These are phyloP conservation scores for Diophrys sp. DNA, from an alignment of 73 alveolate species.

Conservation along the genomic window DNA sequence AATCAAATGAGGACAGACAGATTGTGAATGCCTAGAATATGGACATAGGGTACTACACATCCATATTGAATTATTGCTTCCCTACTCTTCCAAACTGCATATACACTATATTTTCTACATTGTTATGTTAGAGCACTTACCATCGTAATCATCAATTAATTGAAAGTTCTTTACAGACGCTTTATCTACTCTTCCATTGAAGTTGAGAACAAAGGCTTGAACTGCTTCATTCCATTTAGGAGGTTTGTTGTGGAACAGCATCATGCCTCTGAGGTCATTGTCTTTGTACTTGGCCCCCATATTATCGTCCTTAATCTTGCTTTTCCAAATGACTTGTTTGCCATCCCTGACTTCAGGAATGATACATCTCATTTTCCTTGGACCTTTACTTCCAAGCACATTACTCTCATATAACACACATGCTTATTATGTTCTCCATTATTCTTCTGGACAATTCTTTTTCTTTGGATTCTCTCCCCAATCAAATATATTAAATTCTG, in stretches of 20 bases:
- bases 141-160: slow-evolving; percentile 67
- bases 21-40: slow-evolving; percentile 79
- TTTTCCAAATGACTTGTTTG: slow-evolving; percentile 32
- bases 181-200: slow-evolving; percentile 82
- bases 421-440: slow-evolving; percentile 61
- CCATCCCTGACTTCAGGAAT: slow-evolving; percentile 19
- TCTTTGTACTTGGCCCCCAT: slow-evolving; percentile 34
- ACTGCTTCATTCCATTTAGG: slow-evolving; percentile 76
- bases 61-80: slow-evolving; percentile 78
- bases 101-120: slow-evolving; percentile 49
- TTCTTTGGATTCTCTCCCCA: slow-evolving; percentile 82
- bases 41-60: slow-evolving; percentile 77
- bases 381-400: slow-evolving; percentile 88
- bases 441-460: slow-evolving; percentile 51
- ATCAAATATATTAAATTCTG: slow-evolving; percentile 81
- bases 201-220: slow-evolving; percentile 77
- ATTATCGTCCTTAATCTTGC: slow-evolving; percentile 49
- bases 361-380: slow-evolving; percentile 84
- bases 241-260: slow-evolving; percentile 44
- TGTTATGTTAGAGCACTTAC: background rate
- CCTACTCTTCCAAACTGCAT: slow-evolving; percentile 88
- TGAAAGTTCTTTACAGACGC: slow-evolving; percentile 84
- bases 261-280: slow-evolving; percentile 16
- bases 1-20: slow-evolving; percentile 75
- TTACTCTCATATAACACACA: slow-evolving; percentile 80